Evolutionary conservation across 2,329 filamentous ascomycete species (phyloP).

Genomic region (Rutstroemia sp.): DNA sequence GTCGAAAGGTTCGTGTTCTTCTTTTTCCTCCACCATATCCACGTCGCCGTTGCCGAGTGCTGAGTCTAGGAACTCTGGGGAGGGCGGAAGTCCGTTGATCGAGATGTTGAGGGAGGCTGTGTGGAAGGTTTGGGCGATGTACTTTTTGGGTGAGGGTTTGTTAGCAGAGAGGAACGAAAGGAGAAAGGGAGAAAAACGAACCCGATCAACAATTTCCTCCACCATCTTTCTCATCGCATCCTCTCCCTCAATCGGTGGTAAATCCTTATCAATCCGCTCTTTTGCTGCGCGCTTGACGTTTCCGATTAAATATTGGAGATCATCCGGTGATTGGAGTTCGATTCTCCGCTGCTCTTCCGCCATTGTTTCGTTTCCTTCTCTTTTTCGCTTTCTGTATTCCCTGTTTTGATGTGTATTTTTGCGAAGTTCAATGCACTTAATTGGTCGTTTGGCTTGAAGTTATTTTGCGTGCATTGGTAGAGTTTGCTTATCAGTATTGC

Average conservation of each 20-base stretch:
- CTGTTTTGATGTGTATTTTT: background rate
- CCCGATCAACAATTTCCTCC: constrained; percentile 52
- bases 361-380: constrained; percentile 16
- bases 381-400: background rate
- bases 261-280: constrained; percentile 58
- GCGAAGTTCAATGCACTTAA: too few species aligned
- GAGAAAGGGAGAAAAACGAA: constrained; percentile 27
- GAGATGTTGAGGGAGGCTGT: constrained; percentile 52
- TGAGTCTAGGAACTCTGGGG: constrained; percentile 30
- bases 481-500: too few species aligned
- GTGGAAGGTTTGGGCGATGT: constrained; percentile 53
- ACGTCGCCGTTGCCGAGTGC: constrained; percentile 20
- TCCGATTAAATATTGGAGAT: constrained; percentile 61
- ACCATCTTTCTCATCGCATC: constrained; percentile 53
- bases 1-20: constrained; percentile 54
- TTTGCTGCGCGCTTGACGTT: constrained; percentile 63
- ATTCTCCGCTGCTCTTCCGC: constrained; percentile 57
- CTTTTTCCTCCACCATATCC: constrained; percentile 22
- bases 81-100: constrained; percentile 49
- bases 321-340: constrained; percentile 70
- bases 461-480: too few species aligned
- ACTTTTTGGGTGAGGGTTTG: constrained; percentile 34
- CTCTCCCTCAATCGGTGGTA: constrained; percentile 56
- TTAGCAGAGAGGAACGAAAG: background rate
- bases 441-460: too few species aligned